These are phyloP conservation scores for Rhynchospora breviuscula DNA, from an alignment of 176 grass and related monocot species.

Conservation along the genomic window DNA sequence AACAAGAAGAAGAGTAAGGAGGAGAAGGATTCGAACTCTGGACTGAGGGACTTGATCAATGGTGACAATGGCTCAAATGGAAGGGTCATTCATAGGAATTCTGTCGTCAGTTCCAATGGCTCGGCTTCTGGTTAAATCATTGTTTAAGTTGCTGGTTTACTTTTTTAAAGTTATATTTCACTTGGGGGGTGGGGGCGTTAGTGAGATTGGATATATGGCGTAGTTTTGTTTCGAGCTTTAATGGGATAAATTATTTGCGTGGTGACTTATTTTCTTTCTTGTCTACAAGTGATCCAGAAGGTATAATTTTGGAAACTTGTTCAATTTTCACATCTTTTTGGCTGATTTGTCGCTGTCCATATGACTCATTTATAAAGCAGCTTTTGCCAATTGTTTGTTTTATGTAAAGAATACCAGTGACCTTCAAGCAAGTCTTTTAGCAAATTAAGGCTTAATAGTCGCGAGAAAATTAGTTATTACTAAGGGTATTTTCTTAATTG, in stretches of 20 bases:
- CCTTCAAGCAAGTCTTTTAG: neutral
- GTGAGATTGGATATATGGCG: neutral
- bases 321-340: neutral
- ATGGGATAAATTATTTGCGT: neutral
- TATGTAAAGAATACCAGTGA: neutral
- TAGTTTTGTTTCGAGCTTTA: constrained; percentile 2
- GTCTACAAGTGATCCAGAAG: neutral
- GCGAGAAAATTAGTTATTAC: neutral
- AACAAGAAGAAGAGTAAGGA: constrained; percentile 59
- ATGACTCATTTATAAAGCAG: neutral
- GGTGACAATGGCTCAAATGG: constrained; percentile 15
- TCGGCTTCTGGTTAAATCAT: constrained; percentile 17
- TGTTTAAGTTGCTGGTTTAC: neutral
- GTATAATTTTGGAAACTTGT: neutral
- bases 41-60: constrained; percentile 74
- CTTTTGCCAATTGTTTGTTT: neutral
- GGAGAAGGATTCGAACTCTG: constrained; percentile 44
- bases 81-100: constrained; percentile 23
- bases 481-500: neutral
- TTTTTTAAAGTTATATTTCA: neutral
- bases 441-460: neutral
- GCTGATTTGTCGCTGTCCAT: neutral
- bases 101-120: constrained; percentile 6
- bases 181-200: neutral
- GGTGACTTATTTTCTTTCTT: neutral